These are phyloP conservation scores for Paraphoma chrysanthemicola DNA, from an alignment of 2,329 filamentous ascomycete species.

Conservation along the genomic window DNA sequence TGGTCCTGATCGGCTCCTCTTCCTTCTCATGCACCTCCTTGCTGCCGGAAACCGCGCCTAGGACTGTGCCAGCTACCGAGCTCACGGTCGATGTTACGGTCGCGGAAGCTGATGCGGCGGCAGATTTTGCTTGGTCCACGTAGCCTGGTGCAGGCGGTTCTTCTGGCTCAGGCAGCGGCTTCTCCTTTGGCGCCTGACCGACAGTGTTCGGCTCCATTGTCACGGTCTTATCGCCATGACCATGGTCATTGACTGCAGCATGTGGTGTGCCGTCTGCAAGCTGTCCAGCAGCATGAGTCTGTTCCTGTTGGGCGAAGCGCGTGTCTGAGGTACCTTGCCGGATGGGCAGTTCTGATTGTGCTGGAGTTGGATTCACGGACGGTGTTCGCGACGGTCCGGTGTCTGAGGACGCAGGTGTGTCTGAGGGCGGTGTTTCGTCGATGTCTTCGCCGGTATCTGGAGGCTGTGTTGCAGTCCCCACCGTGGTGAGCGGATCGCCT, in stretches of 20 bases:
- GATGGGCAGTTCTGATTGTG: constrained; percentile 31
- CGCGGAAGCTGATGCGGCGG: constrained; percentile 38
- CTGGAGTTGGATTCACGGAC: constrained; percentile 16
- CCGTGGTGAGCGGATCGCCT: constrained; percentile 37
- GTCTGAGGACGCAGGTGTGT: constrained; percentile 23
- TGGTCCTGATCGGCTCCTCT: constrained; percentile 21
- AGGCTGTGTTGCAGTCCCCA: constrained; percentile 48
- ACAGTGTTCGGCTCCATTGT: constrained; percentile 58
- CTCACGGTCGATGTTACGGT: constrained; percentile 37
- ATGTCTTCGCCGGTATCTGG: constrained; percentile 26
- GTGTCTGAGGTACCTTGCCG: constrained; percentile 52
- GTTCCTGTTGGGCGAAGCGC: constrained; percentile 50
- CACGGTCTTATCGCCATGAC: constrained; percentile 53
- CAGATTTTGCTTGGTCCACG: constrained; percentile 53
- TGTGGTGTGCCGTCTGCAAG: constrained; percentile 53
- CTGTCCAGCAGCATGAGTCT: constrained; percentile 54
- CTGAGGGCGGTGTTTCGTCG: constrained; percentile 30
- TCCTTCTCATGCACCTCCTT: constrained; percentile 27
- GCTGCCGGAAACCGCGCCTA: constrained; percentile 28
- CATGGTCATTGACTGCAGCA: constrained; percentile 48
- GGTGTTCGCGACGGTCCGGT: constrained; percentile 12
- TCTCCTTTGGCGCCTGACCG: constrained; percentile 58
- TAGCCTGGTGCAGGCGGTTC: constrained; percentile 44
- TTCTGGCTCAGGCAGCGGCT: constrained; percentile 43
- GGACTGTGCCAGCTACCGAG: constrained; percentile 41